Evolutionary conservation across 164 flowering plant species (phyloP), one percentile per base, ranked within the genome.

Genomic region (Vitis labrusca): DNA sequence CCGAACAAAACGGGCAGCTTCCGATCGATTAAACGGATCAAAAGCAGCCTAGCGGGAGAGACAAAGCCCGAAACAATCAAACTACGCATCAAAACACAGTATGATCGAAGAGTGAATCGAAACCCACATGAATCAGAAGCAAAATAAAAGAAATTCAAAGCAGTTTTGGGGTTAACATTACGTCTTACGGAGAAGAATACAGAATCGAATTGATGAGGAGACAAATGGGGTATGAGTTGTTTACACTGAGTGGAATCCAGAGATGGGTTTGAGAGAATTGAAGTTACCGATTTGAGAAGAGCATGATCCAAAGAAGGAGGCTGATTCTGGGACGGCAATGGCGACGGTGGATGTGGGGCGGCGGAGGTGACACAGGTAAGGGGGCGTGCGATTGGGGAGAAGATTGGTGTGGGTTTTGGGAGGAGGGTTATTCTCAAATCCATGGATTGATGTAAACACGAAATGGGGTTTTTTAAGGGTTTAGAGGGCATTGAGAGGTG

Each of bases 21-120:
- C 58, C 74, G 70, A 82, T 88, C 91, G 32, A 91, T 86, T 72
- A 93, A 74, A n/a, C 85, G 86, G 29, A 85, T 86, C 72, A 93
- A 76, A 47, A 91, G 74, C 77, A 83, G 73, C 30, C 93, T 77
- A 13, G 97, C 93, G 55, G 91, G 82, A 0, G 73, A 58, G 15
- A 64, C 63, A 29, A 80, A 77, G 71, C 78, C 74, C 13, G 83
- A 76, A 32, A 1, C 17, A 58, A 87, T 47, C 50, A 91, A 86
- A 72, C 88, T 37, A 66, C 72, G 82, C 68, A 93, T 82, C 73
- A 93, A 72, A 52, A 80, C 23, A 63, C 90, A 89, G 77, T 88
- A 91, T 47, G 94, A 86, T 59, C 77, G 76, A 50, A 86, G 74
- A 15, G 82, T 77, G 79, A 93, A 91, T 1, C 61, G 81, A 75